Evolutionary conservation across 495 filamentous ascomycete genomes (phyloP).

Genomic region (Xylaria intraflava): DNA sequence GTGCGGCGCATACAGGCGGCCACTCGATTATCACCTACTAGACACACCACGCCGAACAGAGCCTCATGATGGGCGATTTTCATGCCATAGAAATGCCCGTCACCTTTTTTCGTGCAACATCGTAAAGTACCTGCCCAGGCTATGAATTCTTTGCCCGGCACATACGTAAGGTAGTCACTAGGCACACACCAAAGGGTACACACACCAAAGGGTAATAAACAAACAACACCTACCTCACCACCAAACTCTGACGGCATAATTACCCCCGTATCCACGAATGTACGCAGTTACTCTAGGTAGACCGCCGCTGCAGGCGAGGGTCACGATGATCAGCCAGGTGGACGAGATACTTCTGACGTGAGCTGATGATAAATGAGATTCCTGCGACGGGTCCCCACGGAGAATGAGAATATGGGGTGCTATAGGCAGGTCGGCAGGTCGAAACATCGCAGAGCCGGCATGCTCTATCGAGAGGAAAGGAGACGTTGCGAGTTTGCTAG

Average conservation of each 20-base stretch:
- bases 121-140: neutral
- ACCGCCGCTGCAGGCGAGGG: neutral
- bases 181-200: neutral
- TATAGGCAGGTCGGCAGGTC: too few species aligned
- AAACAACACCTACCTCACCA: too few species aligned
- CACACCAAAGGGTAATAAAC: too few species aligned
- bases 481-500: neutral
- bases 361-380: neutral
- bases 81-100: neutral
- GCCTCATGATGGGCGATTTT: slow-evolving; percentile 7
- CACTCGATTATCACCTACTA: neutral
- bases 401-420: too few species aligned
- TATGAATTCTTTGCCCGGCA: too few species aligned
- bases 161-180: too few species aligned
- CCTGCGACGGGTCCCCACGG: too few species aligned
- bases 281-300: neutral
- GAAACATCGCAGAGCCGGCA: neutral
- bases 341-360: neutral
- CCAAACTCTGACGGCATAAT: neutral
- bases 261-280: neutral
- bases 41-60: slow-evolving; percentile 1
- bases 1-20: too few species aligned
- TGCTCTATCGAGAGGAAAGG: neutral
- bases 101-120: neutral
- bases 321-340: neutral